Base-by-base conservation (phyloP, 2,329 filamentous ascomycete genomes). In the Stemphylium lycopersici region DNA sequence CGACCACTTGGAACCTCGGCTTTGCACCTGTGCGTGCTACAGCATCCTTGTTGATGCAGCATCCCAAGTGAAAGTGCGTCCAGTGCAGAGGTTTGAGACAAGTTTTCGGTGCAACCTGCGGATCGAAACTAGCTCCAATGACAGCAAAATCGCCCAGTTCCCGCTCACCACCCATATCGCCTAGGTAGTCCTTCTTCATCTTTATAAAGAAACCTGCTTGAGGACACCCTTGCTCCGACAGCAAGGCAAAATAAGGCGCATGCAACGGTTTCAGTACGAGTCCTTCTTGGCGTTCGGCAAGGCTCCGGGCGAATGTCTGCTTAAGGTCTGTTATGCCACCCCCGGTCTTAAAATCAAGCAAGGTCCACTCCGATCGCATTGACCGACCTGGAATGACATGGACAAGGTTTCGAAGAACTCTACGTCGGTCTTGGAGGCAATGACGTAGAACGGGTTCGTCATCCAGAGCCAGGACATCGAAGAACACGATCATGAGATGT, bases 121-220 rank as follows among this genome's bases (percentile, higher is more conserved):
- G 77, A 61, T 91, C 84, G 63, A 89, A 92, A 15, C 85, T 85
- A 5, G 86, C 92, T 0, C 90, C 92, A 3, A 96, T 78, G 1
- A 93, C 81, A 2, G 89, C 87, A 68, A 96, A 90, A 71, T 96
- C 93, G 8, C 90, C 90, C 6, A 76, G 48, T 45, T 77, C 74
- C 18, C 72, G 64, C 26, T 91, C 85, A 56, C 96, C 92, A 0
- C 91, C 91, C 69, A 93, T 85, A 2, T 86, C 86, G 22, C 83
- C 81, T 33, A 96, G 84, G 65, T 96, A 96, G 67, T 95, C 90
- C 73, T 96, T 96, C 74, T 96, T 96, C 37, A 96, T 75, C 75
- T 96, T 96, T 67, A 96, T 90, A 70, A 86, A 89, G 52, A 78
- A 79, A 58, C 63, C 76, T 62, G 65, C 52, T 45, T 37, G 65